A percentile compares a stretch with the other conserved stretches of the same genome.
These are phyloP conservation scores for Dorcoceras hygrometricum DNA, from an alignment of 257 asterid species.

Conservation along the genomic window DNA sequence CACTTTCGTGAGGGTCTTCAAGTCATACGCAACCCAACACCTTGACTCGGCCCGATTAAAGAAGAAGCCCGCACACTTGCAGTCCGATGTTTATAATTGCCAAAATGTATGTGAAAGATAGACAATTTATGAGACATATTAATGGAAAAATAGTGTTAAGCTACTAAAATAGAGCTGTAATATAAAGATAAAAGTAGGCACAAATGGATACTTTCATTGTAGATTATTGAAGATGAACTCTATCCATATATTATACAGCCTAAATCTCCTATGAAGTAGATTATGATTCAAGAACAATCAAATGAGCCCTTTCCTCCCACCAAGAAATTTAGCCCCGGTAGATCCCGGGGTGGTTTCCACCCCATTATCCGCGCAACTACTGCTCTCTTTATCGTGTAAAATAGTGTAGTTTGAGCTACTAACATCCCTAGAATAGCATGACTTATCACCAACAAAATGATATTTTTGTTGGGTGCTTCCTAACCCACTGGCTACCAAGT, in stretches of 20 bases:
- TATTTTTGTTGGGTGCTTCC: constrained; percentile 65
- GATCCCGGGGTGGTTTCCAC: neutral
- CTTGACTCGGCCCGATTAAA: constrained; percentile 26
- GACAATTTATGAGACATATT: too few relatives aligned
- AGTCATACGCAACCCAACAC: constrained; percentile 39
- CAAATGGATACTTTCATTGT: too few relatives aligned
- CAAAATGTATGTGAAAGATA: too few relatives aligned
- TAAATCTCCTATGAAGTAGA: neutral
- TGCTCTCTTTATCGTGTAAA: constrained; percentile 45
- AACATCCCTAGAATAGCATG: constrained; percentile 58
- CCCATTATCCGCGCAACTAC: constrained; percentile 29
- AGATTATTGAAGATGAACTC: neutral
- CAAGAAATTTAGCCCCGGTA: constrained; percentile 1
- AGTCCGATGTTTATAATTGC: constrained; percentile 37
- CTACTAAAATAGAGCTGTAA: too few relatives aligned
- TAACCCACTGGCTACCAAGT: constrained; percentile 42
- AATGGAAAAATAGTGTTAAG: too few relatives aligned
- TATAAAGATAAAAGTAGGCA: too few relatives aligned
- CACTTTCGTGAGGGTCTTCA: constrained; percentile 32
- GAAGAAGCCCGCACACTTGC: constrained; percentile 42
- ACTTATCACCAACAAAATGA: constrained; percentile 28
- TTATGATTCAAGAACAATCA: constrained; percentile 9
- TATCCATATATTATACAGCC: neutral
- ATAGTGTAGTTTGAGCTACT: constrained; percentile 77
- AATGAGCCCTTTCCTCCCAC: constrained; percentile 27